phyloP scores from a whole-genome alignment of 2,329 filamentous ascomycete species.

The Ophiocordyceps camponoti-rufipedis region DNA sequence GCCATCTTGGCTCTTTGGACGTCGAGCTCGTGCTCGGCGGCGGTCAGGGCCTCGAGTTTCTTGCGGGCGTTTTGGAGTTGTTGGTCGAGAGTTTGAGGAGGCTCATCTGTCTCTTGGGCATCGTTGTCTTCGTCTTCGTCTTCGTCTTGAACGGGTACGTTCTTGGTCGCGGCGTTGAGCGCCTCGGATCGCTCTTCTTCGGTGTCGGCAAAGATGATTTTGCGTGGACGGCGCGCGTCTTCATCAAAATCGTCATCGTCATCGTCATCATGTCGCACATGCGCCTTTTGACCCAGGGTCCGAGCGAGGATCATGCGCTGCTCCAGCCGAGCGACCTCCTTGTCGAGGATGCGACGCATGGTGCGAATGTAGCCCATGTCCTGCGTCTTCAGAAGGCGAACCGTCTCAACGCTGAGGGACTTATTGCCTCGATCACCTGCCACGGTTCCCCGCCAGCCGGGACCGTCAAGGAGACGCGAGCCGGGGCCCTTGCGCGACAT shows the following conservation, averaged over 20 bases:
- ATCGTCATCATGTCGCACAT: conserved; percentile 8
- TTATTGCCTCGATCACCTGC: conserved; percentile 39
- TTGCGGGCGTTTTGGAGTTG: conserved; percentile 32
- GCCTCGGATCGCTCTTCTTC: conserved; percentile 16
- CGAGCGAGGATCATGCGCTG: conserved; percentile 28
- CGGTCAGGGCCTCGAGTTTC: conserved; percentile 34
- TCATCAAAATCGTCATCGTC: neutral
- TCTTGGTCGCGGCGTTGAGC: conserved; percentile 12
- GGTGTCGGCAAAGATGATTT: conserved; percentile 33
- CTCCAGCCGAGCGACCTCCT: conserved; percentile 37
- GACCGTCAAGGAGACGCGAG: conserved; percentile 27
- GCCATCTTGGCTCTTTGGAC: conserved; percentile 44
- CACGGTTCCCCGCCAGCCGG: conserved; percentile 34
- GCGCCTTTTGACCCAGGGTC: conserved; percentile 15
- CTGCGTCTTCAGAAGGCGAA: conserved; percentile 49
- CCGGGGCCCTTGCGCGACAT: conserved; percentile 40
- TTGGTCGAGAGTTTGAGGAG: conserved; percentile 24
- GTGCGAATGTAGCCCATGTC: conserved; percentile 47
- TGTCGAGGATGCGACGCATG: conserved; percentile 38
- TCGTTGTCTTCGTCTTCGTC: conserved; percentile 7
- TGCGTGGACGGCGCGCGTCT: conserved; percentile 13
- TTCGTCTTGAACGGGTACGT: conserved; percentile 8
- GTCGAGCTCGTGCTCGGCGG: conserved; percentile 38
- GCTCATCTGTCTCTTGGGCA: conserved; percentile 20
- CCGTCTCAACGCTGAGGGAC: conserved; percentile 34